Base-by-base conservation (phyloP, 176 grass and related monocot genomes). In the Phoenix roebelenii region DNA sequence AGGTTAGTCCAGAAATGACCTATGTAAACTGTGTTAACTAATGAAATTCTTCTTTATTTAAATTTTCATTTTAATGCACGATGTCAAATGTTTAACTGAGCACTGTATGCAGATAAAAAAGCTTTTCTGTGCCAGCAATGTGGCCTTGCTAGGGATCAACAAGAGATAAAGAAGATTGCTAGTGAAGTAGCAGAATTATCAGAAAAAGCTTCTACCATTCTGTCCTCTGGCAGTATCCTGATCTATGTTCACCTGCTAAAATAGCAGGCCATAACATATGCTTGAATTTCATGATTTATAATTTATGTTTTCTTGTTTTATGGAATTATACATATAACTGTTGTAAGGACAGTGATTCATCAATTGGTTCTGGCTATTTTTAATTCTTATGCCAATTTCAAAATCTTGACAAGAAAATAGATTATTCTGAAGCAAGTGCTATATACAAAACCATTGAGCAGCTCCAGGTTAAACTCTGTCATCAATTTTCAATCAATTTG, bases 151-250 rank as follows among this genome's bases (percentile, higher is more conserved):
- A 90, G 84, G 82, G 87, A 91, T 53, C 68, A 55, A 25, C 66
- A 69, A 63, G 87, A 88, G 54, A 51, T 85, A 18, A 67, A 90
- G 79, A 77, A 51, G 30, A 77, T 85, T 55, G 72, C 72, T 64
- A 84, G 35, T 18, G 69, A 85, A 74, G 77, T 81, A 54, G 20
- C 29, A 66, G 18, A 48, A 61, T 63, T 80, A 70, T 79, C 58
- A 3, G 81, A 84, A 60, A 88, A 91, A 72, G 81, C 75, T 50
- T 80, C 87, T 77, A 65, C 62, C 6, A 17, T 73, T 65, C 22
- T 80, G 60, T 85, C 74, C 55, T 74, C 60, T 72, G 77, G 83
- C 75, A 72, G 86, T 95, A 95, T 90, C 91, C 90, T 86, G 61
- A 20, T 61, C 25, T 55, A 32, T 67, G 22, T 48, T 62, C 25